Percentiles rank a stretch among this genome's conserved stretches.
These are phyloP conservation scores for Tuber aestivum DNA, from an alignment of 495 filamentous ascomycete genomes.

Conservation along the genomic window DNA sequence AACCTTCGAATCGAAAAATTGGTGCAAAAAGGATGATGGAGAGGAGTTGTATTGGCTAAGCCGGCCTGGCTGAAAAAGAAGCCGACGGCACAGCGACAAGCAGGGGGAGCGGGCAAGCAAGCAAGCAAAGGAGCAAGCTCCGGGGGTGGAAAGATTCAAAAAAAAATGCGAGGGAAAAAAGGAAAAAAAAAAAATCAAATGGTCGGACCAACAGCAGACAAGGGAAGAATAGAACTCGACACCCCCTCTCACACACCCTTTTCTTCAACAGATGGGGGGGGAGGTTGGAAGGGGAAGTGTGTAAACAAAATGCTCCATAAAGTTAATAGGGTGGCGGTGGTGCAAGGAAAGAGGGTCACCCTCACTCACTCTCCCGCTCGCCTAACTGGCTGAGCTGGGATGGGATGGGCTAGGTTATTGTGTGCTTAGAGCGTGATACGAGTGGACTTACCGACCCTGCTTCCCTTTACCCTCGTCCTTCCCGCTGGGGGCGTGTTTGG, in stretches of 20 bases:
- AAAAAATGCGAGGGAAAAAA: background rate
- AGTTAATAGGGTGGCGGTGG: background rate
- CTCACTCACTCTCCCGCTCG: background rate
- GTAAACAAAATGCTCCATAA: background rate
- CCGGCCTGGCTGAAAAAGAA: background rate
- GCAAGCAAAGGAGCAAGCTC: background rate
- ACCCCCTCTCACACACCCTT: background rate
- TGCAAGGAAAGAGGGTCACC: background rate
- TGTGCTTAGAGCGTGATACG: background rate
- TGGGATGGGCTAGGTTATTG: background rate
- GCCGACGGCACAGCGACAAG: background rate
- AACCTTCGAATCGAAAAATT: background rate
- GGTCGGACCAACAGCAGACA: background rate
- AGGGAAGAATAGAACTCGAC: background rate
- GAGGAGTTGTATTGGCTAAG: background rate
- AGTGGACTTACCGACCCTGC: background rate
- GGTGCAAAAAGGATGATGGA: background rate
- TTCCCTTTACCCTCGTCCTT: background rate
- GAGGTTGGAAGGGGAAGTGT: conserved; percentile 1
- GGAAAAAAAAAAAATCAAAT: background rate
- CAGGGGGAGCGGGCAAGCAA: background rate
- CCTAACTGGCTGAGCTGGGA: background rate
- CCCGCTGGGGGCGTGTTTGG: background rate
- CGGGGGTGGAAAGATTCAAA: background rate
- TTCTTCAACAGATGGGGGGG: background rate